Percentiles rank a stretch among this genome's conserved stretches.
Evolutionary conservation across 441 rosid species (phyloP).

Genomic region (Dalechampia spathulata): DNA sequence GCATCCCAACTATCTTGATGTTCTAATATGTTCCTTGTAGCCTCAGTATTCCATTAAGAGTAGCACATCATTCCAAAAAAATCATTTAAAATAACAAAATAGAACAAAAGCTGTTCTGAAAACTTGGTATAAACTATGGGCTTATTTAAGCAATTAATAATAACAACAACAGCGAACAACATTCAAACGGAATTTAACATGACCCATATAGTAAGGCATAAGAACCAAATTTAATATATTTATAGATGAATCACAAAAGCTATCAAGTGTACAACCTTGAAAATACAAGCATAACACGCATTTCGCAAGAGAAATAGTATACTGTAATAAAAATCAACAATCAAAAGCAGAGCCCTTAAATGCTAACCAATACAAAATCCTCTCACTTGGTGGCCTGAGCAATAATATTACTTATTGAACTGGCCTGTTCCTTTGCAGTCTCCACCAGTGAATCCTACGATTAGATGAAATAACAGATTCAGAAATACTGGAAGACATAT

Average conservation of each 20-base stretch:
- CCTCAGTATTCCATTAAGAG: background rate
- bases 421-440: slow-evolving; percentile 59
- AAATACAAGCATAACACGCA: slow-evolving; percentile 4
- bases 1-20: background rate
- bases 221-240: slow-evolving; percentile 3
- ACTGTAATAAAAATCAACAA: background rate
- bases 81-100: too few relatives aligned
- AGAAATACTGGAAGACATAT: slow-evolving; percentile 5
- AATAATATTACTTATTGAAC: slow-evolving; percentile 56
- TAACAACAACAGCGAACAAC: background rate
- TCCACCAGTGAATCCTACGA: slow-evolving; percentile 63
- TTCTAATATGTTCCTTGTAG: background rate
- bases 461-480: background rate
- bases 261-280: slow-evolving; percentile 5
- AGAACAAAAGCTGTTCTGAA: too few relatives aligned
- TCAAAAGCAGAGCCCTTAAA: slow-evolving; percentile 4
- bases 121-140: too few relatives aligned
- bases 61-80: too few relatives aligned
- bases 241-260: background rate
- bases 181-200: background rate
- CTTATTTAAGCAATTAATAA: background rate
- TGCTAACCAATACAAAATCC: slow-evolving; percentile 11
- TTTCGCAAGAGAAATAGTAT: slow-evolving; percentile 9
- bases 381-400: slow-evolving; percentile 36
- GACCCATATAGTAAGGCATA: background rate